Conservation (phyloP, 768 basidiomycete genomes). For the Suillus sp. region DNA sequence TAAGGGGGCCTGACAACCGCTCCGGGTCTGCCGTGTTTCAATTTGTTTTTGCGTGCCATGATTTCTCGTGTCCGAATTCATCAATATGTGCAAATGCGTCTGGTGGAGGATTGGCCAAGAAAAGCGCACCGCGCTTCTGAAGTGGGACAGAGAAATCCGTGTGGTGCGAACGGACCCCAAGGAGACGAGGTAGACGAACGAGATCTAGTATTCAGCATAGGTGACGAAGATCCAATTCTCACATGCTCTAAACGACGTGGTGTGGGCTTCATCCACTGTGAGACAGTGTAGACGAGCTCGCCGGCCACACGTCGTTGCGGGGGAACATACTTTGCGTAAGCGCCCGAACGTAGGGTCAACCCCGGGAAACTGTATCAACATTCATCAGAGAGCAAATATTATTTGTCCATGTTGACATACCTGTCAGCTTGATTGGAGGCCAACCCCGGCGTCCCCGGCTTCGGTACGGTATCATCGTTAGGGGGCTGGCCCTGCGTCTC, state of each 20-base stretch:
- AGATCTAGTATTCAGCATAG: neutral
- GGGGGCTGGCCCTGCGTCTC: neutral
- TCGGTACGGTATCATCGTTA: neutral
- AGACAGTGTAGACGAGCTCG: neutral
- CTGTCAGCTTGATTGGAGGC: neutral
- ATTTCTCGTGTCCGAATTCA: conserved; percentile 15
- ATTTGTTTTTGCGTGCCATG: neutral
- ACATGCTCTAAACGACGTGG: neutral
- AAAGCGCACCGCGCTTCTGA: conserved; percentile 17
- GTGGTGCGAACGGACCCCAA: conserved; percentile 4
- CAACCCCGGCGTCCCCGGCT: neutral
- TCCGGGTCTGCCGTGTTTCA: too few species aligned
- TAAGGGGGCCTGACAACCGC: neutral
- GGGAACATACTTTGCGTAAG: conserved; percentile 2
- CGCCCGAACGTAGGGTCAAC: neutral
- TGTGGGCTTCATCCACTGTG: neutral
- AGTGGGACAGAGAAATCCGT: neutral
- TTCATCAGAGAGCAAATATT: neutral
- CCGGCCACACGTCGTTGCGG: neutral
- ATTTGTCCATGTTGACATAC: neutral
- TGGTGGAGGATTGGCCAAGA: conserved; percentile 16
- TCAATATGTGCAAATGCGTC: conserved; percentile 13
- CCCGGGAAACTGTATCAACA: neutral
- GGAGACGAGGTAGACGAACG: neutral
- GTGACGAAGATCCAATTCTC: neutral